These are phyloP conservation scores for Mucuna pruriens DNA, from an alignment of 306 rosid species.

Conservation along the genomic window DNA sequence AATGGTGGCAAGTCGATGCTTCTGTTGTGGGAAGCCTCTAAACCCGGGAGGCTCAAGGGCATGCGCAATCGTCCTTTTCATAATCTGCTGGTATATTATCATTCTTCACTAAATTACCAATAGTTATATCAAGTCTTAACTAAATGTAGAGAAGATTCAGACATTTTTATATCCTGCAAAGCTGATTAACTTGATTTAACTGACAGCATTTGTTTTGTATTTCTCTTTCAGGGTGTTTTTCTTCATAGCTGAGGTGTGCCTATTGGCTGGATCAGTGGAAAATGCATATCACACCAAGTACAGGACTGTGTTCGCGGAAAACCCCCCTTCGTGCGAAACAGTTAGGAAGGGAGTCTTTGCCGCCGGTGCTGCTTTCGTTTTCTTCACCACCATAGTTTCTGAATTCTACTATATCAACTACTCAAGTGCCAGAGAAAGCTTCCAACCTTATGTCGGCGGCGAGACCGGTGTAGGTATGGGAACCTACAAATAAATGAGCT, in stretches of 20 bases:
- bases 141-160: not conserved
- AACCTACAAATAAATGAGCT: constrained; percentile 79
- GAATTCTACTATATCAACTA: constrained; percentile 81
- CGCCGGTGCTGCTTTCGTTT: constrained; percentile 84
- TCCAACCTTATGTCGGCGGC: constrained; percentile 69
- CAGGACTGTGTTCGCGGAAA: constrained; percentile 45
- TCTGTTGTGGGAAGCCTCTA: constrained; percentile 93
- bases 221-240: constrained; percentile 70
- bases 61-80: constrained; percentile 81
- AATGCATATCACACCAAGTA: constrained; percentile 95
- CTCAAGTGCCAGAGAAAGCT: constrained; percentile 78
- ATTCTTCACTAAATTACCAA: constrained; percentile 1
- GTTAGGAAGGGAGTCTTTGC: constrained; percentile 93
- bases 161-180: constrained; percentile 14
- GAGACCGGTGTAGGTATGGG: constrained; percentile 89
- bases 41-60: constrained; percentile 94
- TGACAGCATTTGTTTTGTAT: constrained; percentile 1
- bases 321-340: constrained; percentile 67
- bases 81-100: constrained; percentile 81
- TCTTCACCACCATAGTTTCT: constrained; percentile 74
- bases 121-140: constrained; percentile 10
- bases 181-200: constrained; percentile 7
- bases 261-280: constrained; percentile 91
- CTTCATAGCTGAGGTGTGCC: constrained; percentile 88
- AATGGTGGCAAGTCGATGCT: constrained; percentile 96